Evolutionary conservation across 2,329 filamentous ascomycete species (phyloP), one percentile per base, ranked within the genome.

Genomic region (Mycocentrospora acerina): DNA sequence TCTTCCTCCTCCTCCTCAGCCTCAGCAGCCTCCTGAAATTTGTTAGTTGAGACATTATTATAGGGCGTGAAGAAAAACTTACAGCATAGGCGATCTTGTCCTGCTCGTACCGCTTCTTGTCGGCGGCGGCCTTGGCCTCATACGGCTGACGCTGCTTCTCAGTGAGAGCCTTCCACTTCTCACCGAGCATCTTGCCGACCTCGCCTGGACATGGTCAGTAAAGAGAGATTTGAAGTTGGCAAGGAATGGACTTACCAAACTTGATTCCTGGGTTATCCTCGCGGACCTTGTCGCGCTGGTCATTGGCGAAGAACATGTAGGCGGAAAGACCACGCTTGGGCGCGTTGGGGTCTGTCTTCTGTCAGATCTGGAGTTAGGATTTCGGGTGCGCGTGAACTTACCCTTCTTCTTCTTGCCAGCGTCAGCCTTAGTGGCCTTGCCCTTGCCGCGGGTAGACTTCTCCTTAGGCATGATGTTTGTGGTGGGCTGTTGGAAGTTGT

Each of bases 231-330:
- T 4, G 16, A 18, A 31, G 17, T 13, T 17, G 3, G 4, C 16
- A 24, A 13, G 13, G 32, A 15, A 28, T 28, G 32, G 40, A 68
- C 80, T 58, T 80, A 85, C 89, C 93, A 74, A 98, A 98, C 59
- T 86, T 86, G 76, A 97, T 95, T 62, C 90, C 91, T 26, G 91
- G 91, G 81, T 97, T 97, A 74, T 97, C 91, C 70, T 95, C 90
- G 62, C 93, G 89, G 60, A 98, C 93, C 72, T 93, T 95, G 69
- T 97, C 91, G 61, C 93, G 90, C 77, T 96, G 89, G 76, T 97
- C 93, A 68, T 97, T 97, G 82, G 93, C 93, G 71, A 97, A 98
- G 86, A 97, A 97, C 93, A 98, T 98, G 83, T 98, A 98, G 52
- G 93, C 93, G 37, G 93, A 97, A 34, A 98, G 88, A 78, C 91